A percentile compares a stretch with the other conserved stretches of the same genome.
Evolutionary conservation across 2,329 filamentous ascomycete genomes (phyloP).

Genomic region (Trichoderma brevicompactum): DNA sequence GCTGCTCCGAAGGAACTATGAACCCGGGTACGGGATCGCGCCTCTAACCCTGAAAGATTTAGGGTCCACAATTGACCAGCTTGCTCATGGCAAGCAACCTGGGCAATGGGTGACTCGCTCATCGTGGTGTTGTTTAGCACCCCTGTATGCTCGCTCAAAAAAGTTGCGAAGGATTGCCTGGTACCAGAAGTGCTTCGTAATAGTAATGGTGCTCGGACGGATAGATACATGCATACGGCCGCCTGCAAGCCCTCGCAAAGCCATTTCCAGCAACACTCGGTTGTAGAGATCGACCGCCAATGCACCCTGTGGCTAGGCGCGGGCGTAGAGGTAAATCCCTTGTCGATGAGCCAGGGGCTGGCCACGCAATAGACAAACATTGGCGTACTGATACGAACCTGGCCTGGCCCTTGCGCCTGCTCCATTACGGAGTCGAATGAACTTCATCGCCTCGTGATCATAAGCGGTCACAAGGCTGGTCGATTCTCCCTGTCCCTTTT

Average conservation of each 20-base stretch:
- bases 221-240: constrained; percentile 6
- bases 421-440: constrained; percentile 12
- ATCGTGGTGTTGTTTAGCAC: not conserved
- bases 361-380: constrained; percentile 17
- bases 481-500: constrained; percentile 3
- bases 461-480: constrained; percentile 25
- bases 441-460: constrained; percentile 28
- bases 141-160: constrained; percentile 1
- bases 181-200: not conserved
- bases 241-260: constrained; percentile 1
- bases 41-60: constrained; percentile 8
- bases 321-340: constrained; percentile 22
- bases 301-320: constrained; percentile 26
- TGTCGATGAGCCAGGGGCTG: constrained; percentile 8
- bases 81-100: not conserved
- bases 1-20: not conserved
- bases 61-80: constrained; percentile 7
- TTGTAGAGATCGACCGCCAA: constrained; percentile 28
- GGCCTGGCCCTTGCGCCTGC: constrained; percentile 19
- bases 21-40: constrained; percentile 6
- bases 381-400: constrained; percentile 17
- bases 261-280: constrained; percentile 15
- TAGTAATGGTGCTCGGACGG: constrained; percentile 1
- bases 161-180: constrained; percentile 5
- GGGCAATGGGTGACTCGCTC: not conserved